phyloP scores from a whole-genome alignment of 306 rosid genomes.

The Rosa lucieae region DNA sequence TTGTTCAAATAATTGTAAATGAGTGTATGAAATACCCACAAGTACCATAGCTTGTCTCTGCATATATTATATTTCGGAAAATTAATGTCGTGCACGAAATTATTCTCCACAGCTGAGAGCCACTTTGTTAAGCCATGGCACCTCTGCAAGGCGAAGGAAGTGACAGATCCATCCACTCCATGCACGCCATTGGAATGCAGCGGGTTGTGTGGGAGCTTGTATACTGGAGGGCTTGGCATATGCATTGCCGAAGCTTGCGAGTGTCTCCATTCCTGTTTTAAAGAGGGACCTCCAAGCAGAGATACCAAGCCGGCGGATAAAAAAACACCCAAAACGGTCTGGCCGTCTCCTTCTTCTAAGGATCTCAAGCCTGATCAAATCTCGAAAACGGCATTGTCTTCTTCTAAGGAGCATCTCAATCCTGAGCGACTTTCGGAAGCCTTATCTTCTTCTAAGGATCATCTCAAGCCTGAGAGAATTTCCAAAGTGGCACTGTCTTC shows the following conservation, averaged over 20 bases:
- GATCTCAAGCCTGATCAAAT: background rate
- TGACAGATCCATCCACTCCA: background rate
- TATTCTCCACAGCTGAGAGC: slow-evolving; percentile 5
- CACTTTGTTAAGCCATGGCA: slow-evolving; percentile 10
- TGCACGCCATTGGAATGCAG: slow-evolving; percentile 5
- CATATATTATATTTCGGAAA: background rate
- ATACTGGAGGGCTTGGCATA: background rate
- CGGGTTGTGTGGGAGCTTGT: background rate
- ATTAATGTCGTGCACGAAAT: background rate
- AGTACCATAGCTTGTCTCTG: background rate
- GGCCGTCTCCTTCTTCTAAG: background rate
- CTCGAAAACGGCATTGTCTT: background rate
- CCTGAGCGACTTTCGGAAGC: background rate
- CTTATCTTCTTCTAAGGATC: background rate
- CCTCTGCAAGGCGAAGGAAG: background rate
- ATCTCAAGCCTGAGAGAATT: background rate
- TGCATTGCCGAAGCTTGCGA: background rate
- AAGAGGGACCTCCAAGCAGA: background rate
- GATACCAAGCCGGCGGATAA: background rate
- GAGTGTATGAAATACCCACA: too few species aligned
- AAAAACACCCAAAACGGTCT: background rate
- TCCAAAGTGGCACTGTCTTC: background rate
- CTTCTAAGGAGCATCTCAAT: background rate
- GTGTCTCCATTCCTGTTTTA: slow-evolving; percentile 2
- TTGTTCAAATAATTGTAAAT: too few species aligned